Percentiles rank a stretch among this genome's conserved stretches.
Conservation (phyloP, 257 asterid genomes). For the Jacaranda copaia region DNA sequence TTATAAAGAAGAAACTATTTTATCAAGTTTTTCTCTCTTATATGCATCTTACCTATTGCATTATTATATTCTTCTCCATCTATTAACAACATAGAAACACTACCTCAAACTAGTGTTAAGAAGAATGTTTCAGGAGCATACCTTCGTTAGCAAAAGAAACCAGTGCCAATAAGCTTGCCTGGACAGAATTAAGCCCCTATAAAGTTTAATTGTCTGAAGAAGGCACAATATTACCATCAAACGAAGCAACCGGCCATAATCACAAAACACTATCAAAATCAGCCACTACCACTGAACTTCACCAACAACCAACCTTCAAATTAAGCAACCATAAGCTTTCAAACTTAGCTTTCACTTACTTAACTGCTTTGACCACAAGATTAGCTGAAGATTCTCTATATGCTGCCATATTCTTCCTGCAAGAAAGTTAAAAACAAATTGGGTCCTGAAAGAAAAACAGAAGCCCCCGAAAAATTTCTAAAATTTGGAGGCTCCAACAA, state of each 20-base stretch:
- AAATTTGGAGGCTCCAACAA: slow-evolving; percentile 22
- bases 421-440: not conserved
- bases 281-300: slow-evolving; percentile 45
- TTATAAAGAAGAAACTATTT: not conserved
- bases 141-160: slow-evolving; percentile 38
- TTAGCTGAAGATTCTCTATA: slow-evolving; percentile 16
- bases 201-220: not conserved
- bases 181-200: not conserved
- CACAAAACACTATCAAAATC: slow-evolving; percentile 27
- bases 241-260: slow-evolving; percentile 58
- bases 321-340: slow-evolving; percentile 53
- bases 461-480: not conserved
- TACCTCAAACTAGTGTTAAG: not conserved
- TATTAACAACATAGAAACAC: slow-evolving; percentile 20
- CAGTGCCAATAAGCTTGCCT: slow-evolving; percentile 23
- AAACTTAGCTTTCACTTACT: slow-evolving; percentile 33
- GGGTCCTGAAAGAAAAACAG: not conserved
- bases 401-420: slow-evolving; percentile 32
- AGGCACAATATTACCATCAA: slow-evolving; percentile 37
- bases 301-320: slow-evolving; percentile 54
- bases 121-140: slow-evolving; percentile 32
- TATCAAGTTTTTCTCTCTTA: not conserved
- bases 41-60: not conserved
- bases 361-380: too few relatives aligned
- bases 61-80: not conserved